phyloP scores from a whole-genome alignment of 176 grass and related monocot species.

The Olyra latifolia region DNA sequence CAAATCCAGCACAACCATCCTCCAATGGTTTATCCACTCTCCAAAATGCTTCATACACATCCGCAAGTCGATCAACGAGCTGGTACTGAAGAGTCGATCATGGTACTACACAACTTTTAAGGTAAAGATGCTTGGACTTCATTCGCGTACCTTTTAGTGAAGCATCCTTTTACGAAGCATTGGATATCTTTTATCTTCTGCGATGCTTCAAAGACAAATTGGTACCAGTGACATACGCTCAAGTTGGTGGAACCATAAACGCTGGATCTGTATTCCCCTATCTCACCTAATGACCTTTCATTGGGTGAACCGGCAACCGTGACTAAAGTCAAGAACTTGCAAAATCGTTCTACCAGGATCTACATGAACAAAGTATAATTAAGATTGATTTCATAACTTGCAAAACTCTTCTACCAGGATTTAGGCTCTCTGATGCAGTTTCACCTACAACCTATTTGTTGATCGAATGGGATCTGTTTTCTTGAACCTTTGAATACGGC shows the following conservation, averaged over 20 bases:
- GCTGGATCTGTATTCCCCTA: slow-evolving; percentile 51
- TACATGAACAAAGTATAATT: not conserved
- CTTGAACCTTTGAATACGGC: slow-evolving; percentile 63
- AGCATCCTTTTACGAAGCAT: slow-evolving; percentile 17
- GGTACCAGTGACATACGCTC: slow-evolving; percentile 42
- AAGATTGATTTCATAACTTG: slow-evolving; percentile 35
- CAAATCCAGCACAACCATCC: slow-evolving; percentile 50
- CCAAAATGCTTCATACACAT: slow-evolving; percentile 45
- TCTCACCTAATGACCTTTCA: slow-evolving; percentile 56
- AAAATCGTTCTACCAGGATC: not conserved
- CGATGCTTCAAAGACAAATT: slow-evolving; percentile 49
- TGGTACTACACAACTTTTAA: slow-evolving; percentile 50
- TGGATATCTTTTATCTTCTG: slow-evolving; percentile 36
- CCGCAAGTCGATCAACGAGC: slow-evolving; percentile 55
- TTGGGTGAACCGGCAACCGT: slow-evolving; percentile 39
- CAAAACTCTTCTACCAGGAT: slow-evolving; percentile 53
- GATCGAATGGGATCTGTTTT: slow-evolving; percentile 64
- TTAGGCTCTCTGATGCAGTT: slow-evolving; percentile 42
- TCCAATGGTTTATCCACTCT: slow-evolving; percentile 46
- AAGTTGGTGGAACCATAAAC: slow-evolving; percentile 50
- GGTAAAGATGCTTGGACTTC: slow-evolving; percentile 30
- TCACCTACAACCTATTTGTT: slow-evolving; percentile 49
- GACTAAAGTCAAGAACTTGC: slow-evolving; percentile 44
- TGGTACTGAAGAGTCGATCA: slow-evolving; percentile 59
- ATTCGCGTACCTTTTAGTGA: slow-evolving; percentile 12